Conservation (phyloP, 345 rosid genomes). For the Orychophragmus violaceus region DNA sequence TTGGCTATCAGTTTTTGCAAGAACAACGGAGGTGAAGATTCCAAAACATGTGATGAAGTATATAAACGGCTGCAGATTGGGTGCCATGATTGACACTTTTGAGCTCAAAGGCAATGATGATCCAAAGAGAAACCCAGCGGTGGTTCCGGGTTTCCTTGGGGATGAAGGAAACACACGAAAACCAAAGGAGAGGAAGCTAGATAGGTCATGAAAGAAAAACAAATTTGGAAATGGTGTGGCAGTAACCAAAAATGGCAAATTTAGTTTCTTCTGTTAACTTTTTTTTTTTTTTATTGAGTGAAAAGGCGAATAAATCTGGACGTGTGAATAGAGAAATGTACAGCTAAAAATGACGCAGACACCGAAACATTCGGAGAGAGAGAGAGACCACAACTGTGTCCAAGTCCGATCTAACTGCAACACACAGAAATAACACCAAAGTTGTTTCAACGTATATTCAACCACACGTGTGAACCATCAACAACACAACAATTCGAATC, state of each 20-base stretch:
- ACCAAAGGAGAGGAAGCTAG: slow-evolving; percentile 20
- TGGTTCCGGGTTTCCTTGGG: slow-evolving; percentile 32
- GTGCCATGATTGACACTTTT: slow-evolving; percentile 21
- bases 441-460: slow-evolving; percentile 22
- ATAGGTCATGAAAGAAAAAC: slow-evolving; percentile 19
- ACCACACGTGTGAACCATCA: neutral
- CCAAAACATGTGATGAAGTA: slow-evolving; percentile 35
- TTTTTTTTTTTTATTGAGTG: slow-evolving; percentile 7
- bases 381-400: slow-evolving; percentile 26
- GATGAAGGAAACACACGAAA: slow-evolving; percentile 27
- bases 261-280: slow-evolving; percentile 10
- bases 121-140: slow-evolving; percentile 25
- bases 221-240: slow-evolving; percentile 15
- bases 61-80: neutral
- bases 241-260: slow-evolving; percentile 17
- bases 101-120: neutral
- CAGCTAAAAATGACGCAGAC: slow-evolving; percentile 26
- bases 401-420: slow-evolving; percentile 25
- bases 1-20: slow-evolving; percentile 48
- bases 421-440: slow-evolving; percentile 15
- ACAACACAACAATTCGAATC: neutral
- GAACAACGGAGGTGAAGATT: slow-evolving; percentile 28
- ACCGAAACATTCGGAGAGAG: slow-evolving; percentile 35
- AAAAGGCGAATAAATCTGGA: slow-evolving; percentile 38
- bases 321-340: slow-evolving; percentile 19